These are phyloP conservation scores for Yamadazyma nakazawae DNA, from an alignment of 805 yeast species.

Conservation along the genomic window DNA sequence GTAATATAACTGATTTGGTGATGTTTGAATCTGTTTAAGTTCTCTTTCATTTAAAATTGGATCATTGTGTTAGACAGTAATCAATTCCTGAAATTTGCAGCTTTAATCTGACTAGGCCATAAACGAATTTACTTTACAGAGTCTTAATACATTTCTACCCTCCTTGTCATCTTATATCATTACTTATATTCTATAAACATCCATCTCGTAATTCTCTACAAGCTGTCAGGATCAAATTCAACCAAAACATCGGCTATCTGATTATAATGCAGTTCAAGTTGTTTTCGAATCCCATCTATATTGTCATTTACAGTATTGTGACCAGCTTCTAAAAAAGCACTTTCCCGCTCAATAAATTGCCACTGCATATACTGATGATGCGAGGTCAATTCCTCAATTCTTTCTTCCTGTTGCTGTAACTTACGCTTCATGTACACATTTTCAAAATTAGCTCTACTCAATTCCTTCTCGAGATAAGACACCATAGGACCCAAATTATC, in stretches of 20 bases:
- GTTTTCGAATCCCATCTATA: neutral
- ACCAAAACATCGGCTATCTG: conserved; percentile 5
- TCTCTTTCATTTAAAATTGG: too few relatives aligned
- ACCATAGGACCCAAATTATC: conserved; percentile 25
- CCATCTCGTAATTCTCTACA: neutral
- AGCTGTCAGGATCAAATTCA: conserved; percentile 7
- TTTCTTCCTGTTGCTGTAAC: conserved; percentile 9
- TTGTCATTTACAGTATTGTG: neutral
- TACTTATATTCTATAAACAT: too few relatives aligned
- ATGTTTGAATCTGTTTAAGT: too few relatives aligned
- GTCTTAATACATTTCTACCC: too few relatives aligned
- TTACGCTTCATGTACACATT: conserved; percentile 25
- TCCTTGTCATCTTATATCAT: too few relatives aligned
- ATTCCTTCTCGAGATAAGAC: conserved; percentile 30
- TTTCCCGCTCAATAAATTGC: neutral
- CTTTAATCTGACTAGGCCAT: too few relatives aligned
- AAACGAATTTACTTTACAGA: too few relatives aligned
- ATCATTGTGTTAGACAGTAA: too few relatives aligned
- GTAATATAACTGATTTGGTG: too few relatives aligned
- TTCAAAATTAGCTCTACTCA: conserved; percentile 29
- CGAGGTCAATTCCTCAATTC: conserved; percentile 5
- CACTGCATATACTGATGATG: conserved; percentile 12
- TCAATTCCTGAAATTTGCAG: too few relatives aligned
- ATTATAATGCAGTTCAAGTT: conserved; percentile 2
- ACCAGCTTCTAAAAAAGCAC: neutral